Conservation (phyloP, 176 grass and related monocot genomes). For the Oropetium thomaeum region DNA sequence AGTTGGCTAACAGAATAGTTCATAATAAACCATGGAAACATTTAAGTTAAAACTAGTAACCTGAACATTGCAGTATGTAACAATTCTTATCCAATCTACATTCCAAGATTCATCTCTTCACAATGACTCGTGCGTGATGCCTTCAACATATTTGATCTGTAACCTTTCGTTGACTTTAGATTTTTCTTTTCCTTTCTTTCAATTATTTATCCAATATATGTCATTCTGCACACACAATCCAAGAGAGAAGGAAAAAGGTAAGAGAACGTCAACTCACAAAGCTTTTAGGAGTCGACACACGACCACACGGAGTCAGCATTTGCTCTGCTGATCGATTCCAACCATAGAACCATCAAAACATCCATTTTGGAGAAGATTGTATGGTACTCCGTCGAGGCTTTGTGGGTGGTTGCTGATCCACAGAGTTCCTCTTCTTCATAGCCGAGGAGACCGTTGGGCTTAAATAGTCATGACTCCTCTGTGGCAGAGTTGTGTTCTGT, state of each 20-base stretch:
- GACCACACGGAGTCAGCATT: background rate
- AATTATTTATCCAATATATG: conserved; percentile 55
- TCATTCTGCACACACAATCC: conserved; percentile 50
- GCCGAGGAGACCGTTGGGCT: conserved; percentile 86
- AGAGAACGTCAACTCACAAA: conserved; percentile 9
- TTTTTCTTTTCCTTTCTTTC: background rate
- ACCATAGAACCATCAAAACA: conserved; percentile 45
- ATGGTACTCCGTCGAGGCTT: conserved; percentile 46
- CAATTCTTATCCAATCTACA: conserved; percentile 30
- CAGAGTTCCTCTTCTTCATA: conserved; percentile 81
- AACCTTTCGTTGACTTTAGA: conserved; percentile 28
- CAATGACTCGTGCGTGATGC: conserved; percentile 13
- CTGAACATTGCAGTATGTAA: conserved; percentile 3
- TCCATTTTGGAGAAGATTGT: conserved; percentile 79
- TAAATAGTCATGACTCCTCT: conserved; percentile 73
- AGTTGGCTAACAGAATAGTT: background rate
- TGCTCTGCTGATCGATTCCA: conserved; percentile 8
- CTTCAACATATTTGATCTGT: conserved; percentile 22
- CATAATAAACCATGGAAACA: background rate
- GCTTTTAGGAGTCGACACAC: conserved; percentile 7
- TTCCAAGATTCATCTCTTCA: conserved; percentile 9
- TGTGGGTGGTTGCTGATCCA: conserved; percentile 51
- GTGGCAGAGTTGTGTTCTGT: conserved; percentile 45
- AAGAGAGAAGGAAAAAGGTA: conserved; percentile 14
- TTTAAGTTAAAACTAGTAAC: conserved; percentile 19